Evolutionary conservation across 169 alveolate species (phyloP), one percentile per base, ranked within the genome.

Genomic region (Besnoitia besnoiti): DNA sequence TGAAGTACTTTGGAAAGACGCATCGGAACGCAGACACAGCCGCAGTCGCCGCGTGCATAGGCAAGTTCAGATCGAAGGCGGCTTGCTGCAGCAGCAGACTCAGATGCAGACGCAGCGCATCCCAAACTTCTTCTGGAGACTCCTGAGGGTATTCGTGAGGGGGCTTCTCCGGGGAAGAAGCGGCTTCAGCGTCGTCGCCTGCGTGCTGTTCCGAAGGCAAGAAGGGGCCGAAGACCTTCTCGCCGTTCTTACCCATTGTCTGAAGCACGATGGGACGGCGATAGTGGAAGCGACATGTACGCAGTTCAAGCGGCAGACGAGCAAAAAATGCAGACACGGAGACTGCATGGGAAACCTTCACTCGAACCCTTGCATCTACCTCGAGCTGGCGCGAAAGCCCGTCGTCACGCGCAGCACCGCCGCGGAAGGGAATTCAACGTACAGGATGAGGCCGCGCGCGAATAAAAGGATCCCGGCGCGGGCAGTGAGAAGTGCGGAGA

Each of bases 51-150:
- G 93, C 77, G 37, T 76, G 61, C 16, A 87, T 55, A 10, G 93
- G 85, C n/a, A 87, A 77, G 8, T 87, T 87, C 59, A 80, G 75
- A 47, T 90, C 93, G 7, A 87, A 87, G 59, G 90, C 93, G 42
- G 93, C 84, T 46, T 87, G 93, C 24, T 87, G 85, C 40, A 90
- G 49, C 49, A 90, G 62, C 61, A 79, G 61, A 16, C 90, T 89
- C 85, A 90, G n/a, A 73, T 90, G 93, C n/a, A 90, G 50, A 51
- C 93, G 80, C 44, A 87, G 90, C 75, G 85, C 79, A 85, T 90
- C 93, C 93, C 93, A 90, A 37, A 89, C 93, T 0, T 87, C 93
- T 42, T 67, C 44, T 46, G 90, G 67, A 39, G 85, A 85, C 16
- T 85, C 90, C 76, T 87, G 84, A 24, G 93, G 93, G 33, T 90